These are phyloP conservation scores for Silene latifolia DNA, from an alignment of 148 eudicot species.

Conservation along the genomic window DNA sequence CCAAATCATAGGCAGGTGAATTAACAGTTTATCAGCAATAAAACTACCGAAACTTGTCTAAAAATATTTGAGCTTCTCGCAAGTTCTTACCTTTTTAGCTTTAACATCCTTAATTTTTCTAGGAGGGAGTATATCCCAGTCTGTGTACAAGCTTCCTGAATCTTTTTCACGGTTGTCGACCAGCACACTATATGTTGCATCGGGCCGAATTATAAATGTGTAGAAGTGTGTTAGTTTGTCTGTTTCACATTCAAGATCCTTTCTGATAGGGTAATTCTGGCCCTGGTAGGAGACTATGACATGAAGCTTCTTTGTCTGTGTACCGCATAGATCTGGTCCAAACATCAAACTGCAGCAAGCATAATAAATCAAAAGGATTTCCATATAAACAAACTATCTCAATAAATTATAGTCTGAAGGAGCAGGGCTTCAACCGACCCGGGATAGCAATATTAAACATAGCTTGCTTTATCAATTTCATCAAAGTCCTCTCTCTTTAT, in stretches of 20 bases:
- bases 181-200: slow-evolving; percentile 73
- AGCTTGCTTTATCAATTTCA: background rate
- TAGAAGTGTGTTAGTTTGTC: slow-evolving; percentile 97
- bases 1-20: slow-evolving; percentile 1
- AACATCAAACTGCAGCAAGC: slow-evolving; percentile 74
- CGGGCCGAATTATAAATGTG: slow-evolving; percentile 82
- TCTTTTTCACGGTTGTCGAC: slow-evolving; percentile 82
- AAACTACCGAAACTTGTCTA: background rate
- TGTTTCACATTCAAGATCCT: slow-evolving; percentile 92
- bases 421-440: background rate
- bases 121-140: slow-evolving; percentile 96
- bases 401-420: background rate
- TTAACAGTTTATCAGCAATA: background rate
- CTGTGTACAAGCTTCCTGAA: slow-evolving; percentile 79
- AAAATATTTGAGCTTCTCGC: background rate
- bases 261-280: slow-evolving; percentile 81
- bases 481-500: background rate
- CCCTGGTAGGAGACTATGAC: slow-evolving; percentile 85
- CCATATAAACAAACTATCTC: background rate
- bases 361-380: slow-evolving; percentile 1
- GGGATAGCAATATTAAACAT: no score
- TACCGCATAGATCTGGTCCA: slow-evolving; percentile 95
- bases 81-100: slow-evolving; percentile 67
- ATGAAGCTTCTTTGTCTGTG: slow-evolving; percentile 85
- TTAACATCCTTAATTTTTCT: slow-evolving; percentile 66